Evolutionary conservation across 495 filamentous ascomycete species (phyloP).

Genomic region (Daldinia decipiens): DNA sequence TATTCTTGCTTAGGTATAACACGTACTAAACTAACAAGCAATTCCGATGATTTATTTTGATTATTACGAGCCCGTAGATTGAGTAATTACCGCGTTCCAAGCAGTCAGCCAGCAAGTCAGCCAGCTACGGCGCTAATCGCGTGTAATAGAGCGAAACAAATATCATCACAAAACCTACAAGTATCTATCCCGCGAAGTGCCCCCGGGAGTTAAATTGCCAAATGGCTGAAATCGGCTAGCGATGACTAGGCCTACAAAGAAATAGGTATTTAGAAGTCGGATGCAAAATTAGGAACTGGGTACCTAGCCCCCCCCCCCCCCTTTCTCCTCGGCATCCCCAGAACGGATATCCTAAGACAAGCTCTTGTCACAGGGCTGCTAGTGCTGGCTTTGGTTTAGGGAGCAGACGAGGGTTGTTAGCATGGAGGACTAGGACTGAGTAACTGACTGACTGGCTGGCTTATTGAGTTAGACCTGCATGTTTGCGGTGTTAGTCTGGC

Average conservation of each 20-base stretch:
- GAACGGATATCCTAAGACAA: slow-evolving; percentile 18
- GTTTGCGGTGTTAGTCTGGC: slow-evolving; percentile 14
- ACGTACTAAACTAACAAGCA: too few relatives aligned
- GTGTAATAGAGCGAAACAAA: neutral
- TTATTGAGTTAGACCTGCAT: slow-evolving; percentile 8
- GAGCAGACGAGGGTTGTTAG: neutral
- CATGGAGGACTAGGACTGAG: neutral
- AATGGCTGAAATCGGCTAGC: too few relatives aligned
- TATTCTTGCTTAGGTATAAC: too few relatives aligned
- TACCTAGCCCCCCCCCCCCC: too few relatives aligned
- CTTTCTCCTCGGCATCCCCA: neutral
- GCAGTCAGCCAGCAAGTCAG: neutral
- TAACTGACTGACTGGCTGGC: slow-evolving; percentile 6
- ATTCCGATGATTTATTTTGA: too few relatives aligned
- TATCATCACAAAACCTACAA: too few relatives aligned
- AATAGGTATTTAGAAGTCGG: neutral
- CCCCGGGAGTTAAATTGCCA: too few relatives aligned
- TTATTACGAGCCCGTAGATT: too few relatives aligned
- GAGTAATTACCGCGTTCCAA: too few relatives aligned
- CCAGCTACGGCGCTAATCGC: neutral
- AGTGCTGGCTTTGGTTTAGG: slow-evolving; percentile 23
- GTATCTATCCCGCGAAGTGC: too few relatives aligned
- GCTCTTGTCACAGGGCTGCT: slow-evolving; percentile 38
- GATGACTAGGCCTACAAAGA: too few relatives aligned
- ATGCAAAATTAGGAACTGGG: neutral